A percentile compares a stretch with the other conserved stretches of the same genome.
phyloP scores from a whole-genome alignment of 257 asterid genomes.

The Solanum bulbocastanum region DNA sequence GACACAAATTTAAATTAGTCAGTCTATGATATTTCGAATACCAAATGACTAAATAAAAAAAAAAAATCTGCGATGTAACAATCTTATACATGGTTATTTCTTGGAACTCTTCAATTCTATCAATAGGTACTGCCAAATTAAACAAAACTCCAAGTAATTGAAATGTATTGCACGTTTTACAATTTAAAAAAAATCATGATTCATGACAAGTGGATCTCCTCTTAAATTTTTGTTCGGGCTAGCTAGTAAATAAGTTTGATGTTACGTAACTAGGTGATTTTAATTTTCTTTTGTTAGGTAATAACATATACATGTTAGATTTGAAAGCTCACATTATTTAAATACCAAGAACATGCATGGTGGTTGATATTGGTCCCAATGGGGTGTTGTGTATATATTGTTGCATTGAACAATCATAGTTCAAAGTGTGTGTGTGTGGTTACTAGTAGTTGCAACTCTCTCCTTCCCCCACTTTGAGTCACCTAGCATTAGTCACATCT shows the following conservation, averaged over 20 bases:
- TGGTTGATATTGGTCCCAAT: not conserved
- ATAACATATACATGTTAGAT: not conserved
- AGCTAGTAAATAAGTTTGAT: not conserved
- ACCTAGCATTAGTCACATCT: conserved; percentile 20
- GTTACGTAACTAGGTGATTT: not conserved
- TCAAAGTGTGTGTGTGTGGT: conserved; percentile 13
- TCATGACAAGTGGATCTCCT: not conserved
- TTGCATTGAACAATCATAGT: not conserved
- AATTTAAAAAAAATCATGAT: not conserved
- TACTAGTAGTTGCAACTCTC: conserved; percentile 24
- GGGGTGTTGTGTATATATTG: not conserved
- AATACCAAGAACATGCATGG: not conserved
- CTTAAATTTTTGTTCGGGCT: not conserved
- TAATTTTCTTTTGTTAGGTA: not conserved
- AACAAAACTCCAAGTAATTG: not conserved
- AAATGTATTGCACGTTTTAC: not conserved
- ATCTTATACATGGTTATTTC: not conserved
- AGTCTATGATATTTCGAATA: too few relatives aligned
- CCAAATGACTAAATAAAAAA: not conserved
- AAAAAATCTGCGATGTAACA: not conserved
- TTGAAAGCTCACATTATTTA: not conserved
- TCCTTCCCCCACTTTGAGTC: conserved; percentile 8
- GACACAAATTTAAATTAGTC: not conserved
- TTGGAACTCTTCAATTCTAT: not conserved
- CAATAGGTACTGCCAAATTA: not conserved